Evolutionary conservation across 345 rosid genomes (phyloP), one percentile per base, ranked within the genome.

Genomic region (Lepidium aucheri): DNA sequence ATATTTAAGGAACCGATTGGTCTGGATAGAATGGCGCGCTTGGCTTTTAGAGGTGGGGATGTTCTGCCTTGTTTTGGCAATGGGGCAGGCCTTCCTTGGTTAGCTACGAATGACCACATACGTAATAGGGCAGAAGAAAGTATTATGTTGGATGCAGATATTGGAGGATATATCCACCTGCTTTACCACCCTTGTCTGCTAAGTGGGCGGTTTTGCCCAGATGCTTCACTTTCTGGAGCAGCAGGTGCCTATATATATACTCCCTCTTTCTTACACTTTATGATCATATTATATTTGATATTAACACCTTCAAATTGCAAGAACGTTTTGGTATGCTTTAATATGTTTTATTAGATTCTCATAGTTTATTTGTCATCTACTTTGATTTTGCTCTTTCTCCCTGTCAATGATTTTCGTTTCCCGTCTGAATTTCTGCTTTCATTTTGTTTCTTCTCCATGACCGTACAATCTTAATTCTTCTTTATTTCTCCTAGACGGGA

Each of bases 1-100:
- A 91, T 94, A 53, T 94, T 94, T 67, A 91, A 85, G 81, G 99
- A 94, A 75, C 86, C 99, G n/a, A 79, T 94, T 73, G 97, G 99
- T 53, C 84, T 85, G 51, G 96, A 94, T 62, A 87, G 79, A 81
- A 94, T 94, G 96, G 81, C 83, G n/a, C 85, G 87, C 18, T 81
- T 94, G 56, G 96, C 97, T 60, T 84, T 81, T 69, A 85, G 97
- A 80, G 99, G 99, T 60, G 99, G 97, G 53, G 99, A 94, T 83
- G 73, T 73, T 64, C 79, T 94, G 47, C 96, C 99, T 74, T 77
- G 87, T 55, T 94, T 94, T 76, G 97, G 99, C 58, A 81, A 76
- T 55, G 97, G 91, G 70, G 91, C 96, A 30, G 99, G 99, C 73
- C 82, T 91, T 73, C 96, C 99, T 77, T 94, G 99, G 96, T 77